A percentile compares a stretch with the other conserved stretches of the same genome.
Conservation (phyloP, 2,329 filamentous ascomycete genomes). For the Penicillium polonicum region DNA sequence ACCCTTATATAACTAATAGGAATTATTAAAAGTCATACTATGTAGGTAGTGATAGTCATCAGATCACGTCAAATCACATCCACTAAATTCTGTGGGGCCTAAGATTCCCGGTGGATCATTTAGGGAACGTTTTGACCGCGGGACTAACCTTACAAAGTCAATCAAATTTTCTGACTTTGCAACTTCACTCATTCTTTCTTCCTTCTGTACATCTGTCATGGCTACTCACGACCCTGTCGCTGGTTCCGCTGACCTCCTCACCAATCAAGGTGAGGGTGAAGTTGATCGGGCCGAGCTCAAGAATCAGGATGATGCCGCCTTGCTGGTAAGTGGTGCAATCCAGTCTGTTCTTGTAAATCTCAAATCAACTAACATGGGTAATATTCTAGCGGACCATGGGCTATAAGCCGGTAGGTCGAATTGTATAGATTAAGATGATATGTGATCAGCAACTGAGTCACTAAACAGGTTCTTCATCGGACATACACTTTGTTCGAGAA, state of each 20-base stretch:
- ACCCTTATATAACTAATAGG: not conserved
- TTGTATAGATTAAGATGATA: not conserved
- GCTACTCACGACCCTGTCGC: slow-evolving; percentile 21
- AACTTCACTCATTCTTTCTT: not conserved
- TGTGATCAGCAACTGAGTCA: slow-evolving; percentile 13
- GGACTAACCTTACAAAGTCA: slow-evolving; percentile 4
- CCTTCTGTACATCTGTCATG: slow-evolving; percentile 1
- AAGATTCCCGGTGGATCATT: not conserved
- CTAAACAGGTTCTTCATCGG: slow-evolving; percentile 53
- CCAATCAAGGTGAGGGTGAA: slow-evolving; percentile 22
- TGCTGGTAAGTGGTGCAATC: slow-evolving; percentile 32
- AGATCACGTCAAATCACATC: not conserved
- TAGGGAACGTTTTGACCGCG: slow-evolving; percentile 5
- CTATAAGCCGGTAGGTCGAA: slow-evolving; percentile 54
- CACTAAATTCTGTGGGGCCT: not conserved
- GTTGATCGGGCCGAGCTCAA: slow-evolving; percentile 26
- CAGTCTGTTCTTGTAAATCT: not conserved
- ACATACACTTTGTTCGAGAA: slow-evolving; percentile 59
- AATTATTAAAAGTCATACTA: not conserved
- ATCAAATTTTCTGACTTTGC: slow-evolving; percentile 13
- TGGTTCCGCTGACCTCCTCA: slow-evolving; percentile 23
- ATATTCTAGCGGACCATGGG: slow-evolving; percentile 49
- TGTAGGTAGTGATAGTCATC: not conserved
- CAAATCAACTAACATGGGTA: slow-evolving; percentile 14
- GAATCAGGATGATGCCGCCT: slow-evolving; percentile 37